Conservation (phyloP, 2,329 filamentous ascomycete genomes). For the Colletotrichum sp. region DNA sequence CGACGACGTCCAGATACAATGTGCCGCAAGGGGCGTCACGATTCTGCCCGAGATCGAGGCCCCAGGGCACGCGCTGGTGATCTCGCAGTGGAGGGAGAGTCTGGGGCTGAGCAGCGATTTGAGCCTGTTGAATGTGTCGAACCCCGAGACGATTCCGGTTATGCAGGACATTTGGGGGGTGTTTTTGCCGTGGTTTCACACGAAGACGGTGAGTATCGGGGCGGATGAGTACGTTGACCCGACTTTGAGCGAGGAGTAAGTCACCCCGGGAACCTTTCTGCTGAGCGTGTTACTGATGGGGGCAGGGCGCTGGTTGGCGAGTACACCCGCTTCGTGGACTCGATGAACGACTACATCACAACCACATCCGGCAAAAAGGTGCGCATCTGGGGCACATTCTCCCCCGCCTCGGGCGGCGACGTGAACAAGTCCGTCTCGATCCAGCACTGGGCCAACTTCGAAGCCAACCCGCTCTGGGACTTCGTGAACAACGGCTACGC, state of each 20-base stretch:
- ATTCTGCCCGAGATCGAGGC: conserved; percentile 65
- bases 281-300: neutral
- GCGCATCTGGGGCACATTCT: conserved; percentile 57
- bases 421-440: conserved; percentile 24
- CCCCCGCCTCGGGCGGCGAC: conserved; percentile 13
- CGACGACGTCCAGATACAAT: conserved; percentile 55
- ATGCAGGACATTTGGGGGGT: conserved; percentile 56
- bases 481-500: conserved; percentile 27
- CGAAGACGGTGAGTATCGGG: conserved; percentile 59
- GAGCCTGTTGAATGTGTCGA: conserved; percentile 47
- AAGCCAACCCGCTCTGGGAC: conserved; percentile 24
- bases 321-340: conserved; percentile 53
- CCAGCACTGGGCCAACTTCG: conserved; percentile 40
- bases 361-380: conserved; percentile 41
- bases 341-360: conserved; percentile 39
- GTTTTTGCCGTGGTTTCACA: conserved; percentile 60
- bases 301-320: conserved; percentile 42
- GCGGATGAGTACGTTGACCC: conserved; percentile 58
- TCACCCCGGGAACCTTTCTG: neutral
- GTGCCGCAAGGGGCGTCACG: conserved; percentile 60
- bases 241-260: conserved; percentile 29
- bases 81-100: conserved; percentile 65
- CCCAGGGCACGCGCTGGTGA: conserved; percentile 59
- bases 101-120: conserved; percentile 50
- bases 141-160: conserved; percentile 57